Base-by-base conservation (phyloP, 2,329 filamentous ascomycete genomes). In the Colletotrichum sp. region DNA sequence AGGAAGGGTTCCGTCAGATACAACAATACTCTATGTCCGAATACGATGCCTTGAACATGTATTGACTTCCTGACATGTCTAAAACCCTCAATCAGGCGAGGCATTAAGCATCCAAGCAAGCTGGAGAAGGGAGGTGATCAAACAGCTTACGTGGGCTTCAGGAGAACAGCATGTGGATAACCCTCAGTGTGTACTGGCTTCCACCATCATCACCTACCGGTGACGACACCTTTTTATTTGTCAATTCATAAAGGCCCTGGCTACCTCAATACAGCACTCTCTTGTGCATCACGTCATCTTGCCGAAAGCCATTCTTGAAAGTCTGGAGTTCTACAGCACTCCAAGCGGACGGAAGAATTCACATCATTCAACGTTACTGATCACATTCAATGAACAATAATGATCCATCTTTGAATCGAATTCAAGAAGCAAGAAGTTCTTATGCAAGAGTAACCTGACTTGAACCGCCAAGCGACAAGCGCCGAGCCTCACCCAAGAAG, bases 401-500 rank as follows among this genome's bases (percentile, higher is more conserved):
- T 32, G 28, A 4, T 4, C n/a, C 28, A 30, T 61, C 18, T 32
- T 8, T 28, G 16, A n/a, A 18, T 12, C 48, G 34, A 3, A 55
- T 12, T 4, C 18, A 69, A 13, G 18, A 55, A 2, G 14, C 28
- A 18, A n/a, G 21, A 68, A 48, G 34, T 10, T 12, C 12, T 14
- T 16, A 43, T 36, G 26, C 18, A 57, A 68, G 13, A 36, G 24
- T 64, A 63, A 63, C 16, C 68, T 68, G 72, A 68, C 69, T 12
- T 32, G 18, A 59, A 32, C 72, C 52, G 68, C 72, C 72, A 75
- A 75, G 72, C 68, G 72, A 32, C 32, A 18, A 75, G 67, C 72
- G 72, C 67, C 67, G 43, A 74, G 72, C 67, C 67, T 71, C 68
- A 63, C 52, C 68, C 52, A 72, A 75, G 72, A 72, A 72, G 72